Percentiles rank a stretch among this genome's conserved stretches.
Conservation (phyloP, 2,329 filamentous ascomycete genomes). For the Capronia epimyces region DNA sequence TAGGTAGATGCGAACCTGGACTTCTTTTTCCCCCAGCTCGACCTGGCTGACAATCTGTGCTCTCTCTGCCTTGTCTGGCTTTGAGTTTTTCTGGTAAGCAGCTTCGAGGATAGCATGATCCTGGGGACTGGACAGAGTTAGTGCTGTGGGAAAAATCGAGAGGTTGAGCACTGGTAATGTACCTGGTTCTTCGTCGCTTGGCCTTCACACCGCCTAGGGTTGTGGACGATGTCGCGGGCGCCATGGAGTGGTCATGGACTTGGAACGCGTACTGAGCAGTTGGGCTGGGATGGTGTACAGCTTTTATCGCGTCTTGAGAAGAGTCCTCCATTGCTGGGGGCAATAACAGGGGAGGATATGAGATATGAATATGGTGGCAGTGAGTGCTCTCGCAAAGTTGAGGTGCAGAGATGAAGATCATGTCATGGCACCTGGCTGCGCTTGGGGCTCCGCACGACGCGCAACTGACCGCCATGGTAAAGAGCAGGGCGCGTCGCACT, state of each 20-base stretch:
- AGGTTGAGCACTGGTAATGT: not conserved
- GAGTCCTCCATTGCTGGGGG: slow-evolving; percentile 8
- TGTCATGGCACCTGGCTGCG: slow-evolving; percentile 3
- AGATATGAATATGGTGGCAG: not conserved
- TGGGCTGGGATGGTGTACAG: not conserved
- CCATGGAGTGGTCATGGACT: slow-evolving; percentile 4
- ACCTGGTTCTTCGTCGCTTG: slow-evolving; percentile 27
- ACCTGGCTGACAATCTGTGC: slow-evolving; percentile 78
- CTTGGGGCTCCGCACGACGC: slow-evolving; percentile 1
- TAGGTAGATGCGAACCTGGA: slow-evolving; percentile 60
- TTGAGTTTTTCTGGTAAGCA: slow-evolving; percentile 77
- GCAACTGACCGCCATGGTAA: not conserved
- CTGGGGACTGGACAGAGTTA: slow-evolving; percentile 57
- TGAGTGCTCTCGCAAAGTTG: slow-evolving; percentile 3
- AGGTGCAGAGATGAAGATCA: slow-evolving; percentile 8
- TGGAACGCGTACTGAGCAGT: slow-evolving; percentile 12
- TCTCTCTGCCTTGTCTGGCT: slow-evolving; percentile 85
- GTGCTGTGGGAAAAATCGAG: not conserved
- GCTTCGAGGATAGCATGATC: slow-evolving; percentile 85
- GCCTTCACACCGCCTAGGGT: slow-evolving; percentile 9
- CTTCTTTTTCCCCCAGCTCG: slow-evolving; percentile 87
- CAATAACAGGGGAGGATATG: too few species aligned
- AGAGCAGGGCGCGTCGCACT: not conserved
- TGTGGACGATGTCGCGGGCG: slow-evolving; percentile 3
- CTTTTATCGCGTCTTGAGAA: not conserved